A percentile compares a stretch with the other conserved stretches of the same genome.
Evolutionary conservation across 345 rosid genomes (phyloP).

Genomic region (Gossypium longicalyx): DNA sequence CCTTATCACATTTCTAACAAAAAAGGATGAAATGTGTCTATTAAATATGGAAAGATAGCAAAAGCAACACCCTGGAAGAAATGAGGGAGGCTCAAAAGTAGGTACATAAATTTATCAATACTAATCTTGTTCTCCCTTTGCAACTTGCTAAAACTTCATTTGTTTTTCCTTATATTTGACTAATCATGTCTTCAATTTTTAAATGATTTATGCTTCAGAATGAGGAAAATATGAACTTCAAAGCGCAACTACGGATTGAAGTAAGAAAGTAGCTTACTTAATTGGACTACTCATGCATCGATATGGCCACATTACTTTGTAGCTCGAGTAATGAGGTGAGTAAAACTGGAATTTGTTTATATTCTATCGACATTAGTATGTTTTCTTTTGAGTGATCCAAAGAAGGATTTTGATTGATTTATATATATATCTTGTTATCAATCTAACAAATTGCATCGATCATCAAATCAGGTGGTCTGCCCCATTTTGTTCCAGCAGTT

Average conservation of each 20-base stretch:
- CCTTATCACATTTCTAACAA: conserved; percentile 9
- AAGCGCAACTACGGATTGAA: conserved; percentile 60
- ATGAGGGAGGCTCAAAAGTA: conserved; percentile 80
- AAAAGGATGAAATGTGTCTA: conserved; percentile 54
- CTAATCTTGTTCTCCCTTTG: not conserved
- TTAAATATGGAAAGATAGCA: conserved; percentile 80
- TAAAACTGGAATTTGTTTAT: conserved; percentile 5
- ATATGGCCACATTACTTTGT: conserved; percentile 76
- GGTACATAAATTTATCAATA: conserved; percentile 29
- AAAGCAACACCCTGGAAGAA: conserved; percentile 79
- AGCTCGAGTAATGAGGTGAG: conserved; percentile 73
- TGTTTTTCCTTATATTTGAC: not conserved
- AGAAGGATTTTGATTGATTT: not conserved
- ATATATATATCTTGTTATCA: conserved; percentile 3
- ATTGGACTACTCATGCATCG: conserved; percentile 52
- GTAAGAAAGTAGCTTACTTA: conserved; percentile 51
- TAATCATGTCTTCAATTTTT: not conserved
- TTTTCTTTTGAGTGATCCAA: not conserved
- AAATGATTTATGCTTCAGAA: conserved; percentile 39
- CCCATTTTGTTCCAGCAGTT: not conserved
- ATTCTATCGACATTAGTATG: not conserved
- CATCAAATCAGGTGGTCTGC: not conserved
- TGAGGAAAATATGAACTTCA: conserved; percentile 69
- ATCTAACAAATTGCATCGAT: too few relatives aligned
- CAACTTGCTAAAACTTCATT: not conserved